Conservation (phyloP, 768 basidiomycete genomes). For the Cyclocybe aegerita region DNA sequence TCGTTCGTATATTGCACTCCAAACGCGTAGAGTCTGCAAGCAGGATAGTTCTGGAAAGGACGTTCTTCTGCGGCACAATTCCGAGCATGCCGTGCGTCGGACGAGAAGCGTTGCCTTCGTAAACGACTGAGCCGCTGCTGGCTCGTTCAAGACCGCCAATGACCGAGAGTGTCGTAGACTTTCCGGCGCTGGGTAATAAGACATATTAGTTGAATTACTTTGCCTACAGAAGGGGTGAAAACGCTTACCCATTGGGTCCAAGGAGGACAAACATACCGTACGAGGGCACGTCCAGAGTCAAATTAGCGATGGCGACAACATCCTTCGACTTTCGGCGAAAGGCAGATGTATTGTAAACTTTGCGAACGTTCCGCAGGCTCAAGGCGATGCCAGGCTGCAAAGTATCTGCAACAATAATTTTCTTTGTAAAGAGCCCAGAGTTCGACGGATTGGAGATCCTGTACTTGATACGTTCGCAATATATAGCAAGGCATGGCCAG, state of each 20-base stretch:
- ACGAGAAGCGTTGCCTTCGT: constrained; percentile 50
- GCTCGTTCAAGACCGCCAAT: constrained; percentile 61
- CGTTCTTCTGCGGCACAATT: constrained; percentile 83
- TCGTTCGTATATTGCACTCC: constrained; percentile 54
- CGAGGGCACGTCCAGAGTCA: constrained; percentile 69
- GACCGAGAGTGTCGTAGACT: constrained; percentile 70
- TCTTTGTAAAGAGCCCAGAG: not conserved
- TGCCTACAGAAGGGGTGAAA: not conserved
- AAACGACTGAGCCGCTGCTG: constrained; percentile 59
- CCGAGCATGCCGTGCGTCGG: constrained; percentile 69
- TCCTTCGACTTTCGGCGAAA: constrained; percentile 41
- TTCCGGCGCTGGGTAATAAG: constrained; percentile 57
- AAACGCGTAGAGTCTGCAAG: constrained; percentile 68
- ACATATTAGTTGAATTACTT: not conserved
- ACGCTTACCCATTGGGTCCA: constrained; percentile 63
- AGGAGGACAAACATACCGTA: constrained; percentile 73
- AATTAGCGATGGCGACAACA: constrained; percentile 64
- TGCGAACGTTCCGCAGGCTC: constrained; percentile 57
- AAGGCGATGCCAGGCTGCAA: constrained; percentile 51
- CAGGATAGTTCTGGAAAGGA: constrained; percentile 77
- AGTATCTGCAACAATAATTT: constrained; percentile 8
- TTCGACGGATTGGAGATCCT: constrained; percentile 45
- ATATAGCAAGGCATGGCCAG: constrained; percentile 66
- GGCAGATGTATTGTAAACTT: constrained; percentile 52
- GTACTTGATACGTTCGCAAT: constrained; percentile 65